These are phyloP conservation scores for Paraphoma chrysanthemicola DNA, from an alignment of 2,329 filamentous ascomycete species.

Conservation along the genomic window DNA sequence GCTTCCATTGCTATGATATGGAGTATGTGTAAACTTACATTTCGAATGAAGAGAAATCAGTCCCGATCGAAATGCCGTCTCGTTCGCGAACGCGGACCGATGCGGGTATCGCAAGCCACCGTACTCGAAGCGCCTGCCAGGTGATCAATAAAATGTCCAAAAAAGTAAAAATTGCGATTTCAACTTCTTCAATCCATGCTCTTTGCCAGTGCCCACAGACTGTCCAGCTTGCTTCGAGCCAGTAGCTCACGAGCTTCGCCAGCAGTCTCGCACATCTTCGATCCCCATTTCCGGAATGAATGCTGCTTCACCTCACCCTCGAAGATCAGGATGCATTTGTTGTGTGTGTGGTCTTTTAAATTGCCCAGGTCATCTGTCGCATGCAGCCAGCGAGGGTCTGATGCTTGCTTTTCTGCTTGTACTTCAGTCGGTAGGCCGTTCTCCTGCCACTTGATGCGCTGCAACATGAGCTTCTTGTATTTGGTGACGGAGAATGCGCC, in stretches of 20 bases:
- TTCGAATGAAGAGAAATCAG: conserved; percentile 7
- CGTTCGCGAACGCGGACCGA: background rate
- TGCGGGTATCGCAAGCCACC: background rate
- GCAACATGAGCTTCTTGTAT: conserved; percentile 92
- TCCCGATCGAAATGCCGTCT: background rate
- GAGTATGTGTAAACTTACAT: conserved; percentile 28
- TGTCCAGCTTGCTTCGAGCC: conserved; percentile 85
- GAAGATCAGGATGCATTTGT: conserved; percentile 85
- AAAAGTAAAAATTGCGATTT: background rate
- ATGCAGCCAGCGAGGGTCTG: conserved; percentile 75
- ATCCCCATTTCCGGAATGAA: conserved; percentile 85
- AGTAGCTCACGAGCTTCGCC: conserved; percentile 83
- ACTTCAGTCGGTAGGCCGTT: conserved; percentile 73
- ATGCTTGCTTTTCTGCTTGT: conserved; percentile 65
- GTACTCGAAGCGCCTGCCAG: background rate
- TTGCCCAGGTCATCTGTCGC: conserved; percentile 79
- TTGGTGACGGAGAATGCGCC: conserved; percentile 81
- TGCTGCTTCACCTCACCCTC: conserved; percentile 86
- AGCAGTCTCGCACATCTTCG: conserved; percentile 90
- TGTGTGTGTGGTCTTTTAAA: conserved; percentile 80
- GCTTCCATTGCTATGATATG: conserved; percentile 25
- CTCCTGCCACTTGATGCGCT: conserved; percentile 94
- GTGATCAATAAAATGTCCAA: background rate
- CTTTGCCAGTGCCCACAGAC: conserved; percentile 92
- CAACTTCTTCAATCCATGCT: conserved; percentile 44